Evolutionary conservation across 2,329 filamentous ascomycete species (phyloP).

Genomic region (Xylariaceae sp.): DNA sequence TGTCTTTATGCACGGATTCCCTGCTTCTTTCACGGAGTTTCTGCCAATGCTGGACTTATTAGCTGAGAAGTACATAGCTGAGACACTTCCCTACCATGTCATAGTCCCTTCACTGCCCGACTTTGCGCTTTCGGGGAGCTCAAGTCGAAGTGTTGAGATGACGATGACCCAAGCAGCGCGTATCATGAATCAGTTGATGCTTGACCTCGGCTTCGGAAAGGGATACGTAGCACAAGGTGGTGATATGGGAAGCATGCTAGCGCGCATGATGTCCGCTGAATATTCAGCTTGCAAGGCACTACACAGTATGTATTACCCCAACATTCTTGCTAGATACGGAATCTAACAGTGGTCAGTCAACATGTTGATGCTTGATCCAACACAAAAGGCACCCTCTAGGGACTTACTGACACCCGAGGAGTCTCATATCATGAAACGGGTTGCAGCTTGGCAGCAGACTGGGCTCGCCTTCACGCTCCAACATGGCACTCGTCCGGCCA

Average conservation of each 20-base stretch:
- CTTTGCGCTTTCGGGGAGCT: constrained; percentile 1
- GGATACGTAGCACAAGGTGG: constrained; percentile 6
- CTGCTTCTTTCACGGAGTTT: constrained; percentile 1
- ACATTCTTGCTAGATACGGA: not conserved
- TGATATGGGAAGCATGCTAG: constrained; percentile 4
- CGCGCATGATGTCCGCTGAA: constrained; percentile 2
- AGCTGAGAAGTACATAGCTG: constrained; percentile 1
- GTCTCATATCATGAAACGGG: not conserved
- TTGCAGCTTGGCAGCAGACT: not conserved
- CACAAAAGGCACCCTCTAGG: not conserved
- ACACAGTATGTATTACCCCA: not conserved
- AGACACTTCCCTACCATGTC: constrained; percentile 4
- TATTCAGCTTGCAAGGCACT: constrained; percentile 10
- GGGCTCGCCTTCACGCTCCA: constrained; percentile 5
- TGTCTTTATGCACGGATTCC: constrained; percentile 1
- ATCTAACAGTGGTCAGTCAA: not conserved
- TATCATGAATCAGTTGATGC: not conserved
- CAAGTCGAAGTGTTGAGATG: not conserved
- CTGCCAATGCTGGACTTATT: constrained; percentile 1
- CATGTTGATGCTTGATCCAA: not conserved
- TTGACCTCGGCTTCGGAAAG: constrained; percentile 1
- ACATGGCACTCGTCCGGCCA: constrained; percentile 12
- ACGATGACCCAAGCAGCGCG: not conserved
- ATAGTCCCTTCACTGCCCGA: constrained; percentile 3
- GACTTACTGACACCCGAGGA: not conserved